phyloP scores from a whole-genome alignment of 2,329 filamentous ascomycete species.

The Cercospora canescens region DNA sequence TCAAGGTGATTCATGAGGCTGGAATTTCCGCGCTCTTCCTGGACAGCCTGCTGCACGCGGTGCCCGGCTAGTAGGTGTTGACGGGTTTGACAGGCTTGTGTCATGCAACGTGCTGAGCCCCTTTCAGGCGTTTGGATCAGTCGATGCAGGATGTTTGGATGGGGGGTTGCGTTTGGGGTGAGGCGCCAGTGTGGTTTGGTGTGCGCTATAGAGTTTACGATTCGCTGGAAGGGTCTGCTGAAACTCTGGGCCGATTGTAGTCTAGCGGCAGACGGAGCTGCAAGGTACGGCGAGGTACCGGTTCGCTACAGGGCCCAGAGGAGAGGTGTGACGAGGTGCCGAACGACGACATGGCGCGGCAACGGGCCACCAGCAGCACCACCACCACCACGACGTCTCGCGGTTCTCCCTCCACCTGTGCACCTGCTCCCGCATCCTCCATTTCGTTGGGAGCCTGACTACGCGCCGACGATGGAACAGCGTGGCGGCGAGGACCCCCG shows the following conservation, averaged over 20 bases:
- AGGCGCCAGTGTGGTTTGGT: neutral
- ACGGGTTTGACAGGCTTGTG: neutral
- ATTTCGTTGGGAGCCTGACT: neutral
- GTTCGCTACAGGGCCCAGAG: neutral
- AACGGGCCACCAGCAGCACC: neutral
- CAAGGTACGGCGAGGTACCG: neutral
- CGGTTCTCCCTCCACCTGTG: neutral
- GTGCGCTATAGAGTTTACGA: neutral
- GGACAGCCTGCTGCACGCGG: neutral
- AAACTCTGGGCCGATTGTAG: neutral
- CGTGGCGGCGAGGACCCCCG: neutral
- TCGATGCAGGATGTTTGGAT: slow-evolving; percentile 1
- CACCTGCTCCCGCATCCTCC: neutral
- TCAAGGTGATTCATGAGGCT: neutral
- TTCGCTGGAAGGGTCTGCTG: neutral
- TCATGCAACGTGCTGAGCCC: neutral
- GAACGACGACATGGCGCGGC: slow-evolving; percentile 1
- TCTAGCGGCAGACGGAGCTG: neutral
- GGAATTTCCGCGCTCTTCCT: neutral
- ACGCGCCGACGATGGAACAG: neutral
- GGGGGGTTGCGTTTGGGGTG: neutral
- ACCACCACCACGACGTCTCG: neutral
- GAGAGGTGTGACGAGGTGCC: slow-evolving; percentile 1
- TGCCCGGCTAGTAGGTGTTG: neutral
- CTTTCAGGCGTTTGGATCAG: neutral